These are phyloP conservation scores for Trametes cubensis DNA, from an alignment of 768 basidiomycete species.

Conservation along the genomic window DNA sequence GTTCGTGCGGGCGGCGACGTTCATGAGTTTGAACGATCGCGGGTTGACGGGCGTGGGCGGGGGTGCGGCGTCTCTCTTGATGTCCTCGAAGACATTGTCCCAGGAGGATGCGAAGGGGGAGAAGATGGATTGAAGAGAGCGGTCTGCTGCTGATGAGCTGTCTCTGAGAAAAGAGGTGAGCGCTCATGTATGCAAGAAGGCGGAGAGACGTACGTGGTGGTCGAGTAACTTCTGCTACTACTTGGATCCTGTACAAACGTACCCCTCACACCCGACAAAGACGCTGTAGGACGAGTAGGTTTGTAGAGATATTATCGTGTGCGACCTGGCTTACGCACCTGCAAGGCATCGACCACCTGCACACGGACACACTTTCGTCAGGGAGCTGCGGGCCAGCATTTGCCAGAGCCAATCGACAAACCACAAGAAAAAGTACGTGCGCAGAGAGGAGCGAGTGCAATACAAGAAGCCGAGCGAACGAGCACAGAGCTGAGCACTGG, in stretches of 20 bases:
- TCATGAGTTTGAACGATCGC: conserved; percentile 13
- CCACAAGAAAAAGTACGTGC: too few relatives aligned
- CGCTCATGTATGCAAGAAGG: too few relatives aligned
- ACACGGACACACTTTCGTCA: conserved; percentile 19
- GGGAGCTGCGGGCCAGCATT: conserved; percentile 12
- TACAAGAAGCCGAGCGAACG: too few relatives aligned
- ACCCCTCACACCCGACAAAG: conserved; percentile 1
- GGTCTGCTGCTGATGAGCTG: neutral
- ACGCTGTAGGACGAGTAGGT: neutral
- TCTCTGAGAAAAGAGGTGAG: neutral
- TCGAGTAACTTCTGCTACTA: neutral
- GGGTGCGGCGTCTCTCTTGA: conserved; percentile 39
- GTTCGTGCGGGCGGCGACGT: conserved; percentile 4
- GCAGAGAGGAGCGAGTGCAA: too few relatives aligned
- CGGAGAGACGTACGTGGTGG: neutral
- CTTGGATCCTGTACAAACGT: neutral
- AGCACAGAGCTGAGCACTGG: too few relatives aligned
- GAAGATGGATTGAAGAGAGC: conserved; percentile 31
- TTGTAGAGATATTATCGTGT: neutral
- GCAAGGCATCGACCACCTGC: conserved; percentile 13
- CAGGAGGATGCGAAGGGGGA: conserved; percentile 41
- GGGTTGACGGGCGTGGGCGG: conserved; percentile 24
- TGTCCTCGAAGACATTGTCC: conserved; percentile 56
- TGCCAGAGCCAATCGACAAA: neutral
- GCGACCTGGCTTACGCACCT: conserved; percentile 3